A percentile compares a stretch with the other conserved stretches of the same genome.
Conservation (phyloP, 495 filamentous ascomycete species). For the Aspergillus kassunensis region DNA sequence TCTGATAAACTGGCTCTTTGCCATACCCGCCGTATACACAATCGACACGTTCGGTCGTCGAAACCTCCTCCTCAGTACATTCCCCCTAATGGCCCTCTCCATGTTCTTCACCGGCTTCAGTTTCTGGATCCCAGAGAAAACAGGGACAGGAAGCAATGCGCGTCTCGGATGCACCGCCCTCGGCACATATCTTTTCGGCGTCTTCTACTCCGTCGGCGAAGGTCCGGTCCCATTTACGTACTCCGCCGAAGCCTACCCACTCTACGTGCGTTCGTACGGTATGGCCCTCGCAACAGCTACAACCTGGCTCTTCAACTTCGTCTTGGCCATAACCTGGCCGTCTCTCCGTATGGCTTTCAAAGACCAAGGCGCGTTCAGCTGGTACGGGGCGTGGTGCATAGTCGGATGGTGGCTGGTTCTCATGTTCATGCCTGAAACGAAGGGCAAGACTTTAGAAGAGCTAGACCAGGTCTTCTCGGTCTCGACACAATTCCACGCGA, state of each 20-base stretch:
- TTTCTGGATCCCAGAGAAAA: constrained; percentile 62
- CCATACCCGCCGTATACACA: constrained; percentile 72
- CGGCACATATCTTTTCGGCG: constrained; percentile 71
- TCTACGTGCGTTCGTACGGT: constrained; percentile 67
- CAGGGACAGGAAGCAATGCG: constrained; percentile 33
- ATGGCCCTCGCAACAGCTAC: constrained; percentile 53
- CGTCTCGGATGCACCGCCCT: constrained; percentile 57
- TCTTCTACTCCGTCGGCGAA: constrained; percentile 75
- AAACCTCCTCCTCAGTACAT: constrained; percentile 71
- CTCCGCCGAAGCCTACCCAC: constrained; percentile 70
- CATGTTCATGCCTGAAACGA: constrained; percentile 41
- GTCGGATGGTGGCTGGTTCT: constrained; percentile 36
- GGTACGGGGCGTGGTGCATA: constrained; percentile 50
- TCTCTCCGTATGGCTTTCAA: constrained; percentile 49
- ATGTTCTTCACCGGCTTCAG: constrained; percentile 78
- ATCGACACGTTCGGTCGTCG: constrained; percentile 83
- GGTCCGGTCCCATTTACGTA: constrained; percentile 84
- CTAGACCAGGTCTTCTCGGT: constrained; percentile 51
- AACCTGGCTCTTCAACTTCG: constrained; percentile 54
- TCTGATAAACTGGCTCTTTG: constrained; percentile 75
- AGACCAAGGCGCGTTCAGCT: constrained; percentile 57
- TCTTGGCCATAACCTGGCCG: constrained; percentile 66
- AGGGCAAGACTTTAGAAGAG: constrained; percentile 41
- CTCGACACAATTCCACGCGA: constrained; percentile 43
- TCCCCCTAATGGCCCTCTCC: constrained; percentile 69